These are phyloP conservation scores for Tulasnella sp. DNA, from an alignment of 768 basidiomycete genomes.

Conservation along the genomic window DNA sequence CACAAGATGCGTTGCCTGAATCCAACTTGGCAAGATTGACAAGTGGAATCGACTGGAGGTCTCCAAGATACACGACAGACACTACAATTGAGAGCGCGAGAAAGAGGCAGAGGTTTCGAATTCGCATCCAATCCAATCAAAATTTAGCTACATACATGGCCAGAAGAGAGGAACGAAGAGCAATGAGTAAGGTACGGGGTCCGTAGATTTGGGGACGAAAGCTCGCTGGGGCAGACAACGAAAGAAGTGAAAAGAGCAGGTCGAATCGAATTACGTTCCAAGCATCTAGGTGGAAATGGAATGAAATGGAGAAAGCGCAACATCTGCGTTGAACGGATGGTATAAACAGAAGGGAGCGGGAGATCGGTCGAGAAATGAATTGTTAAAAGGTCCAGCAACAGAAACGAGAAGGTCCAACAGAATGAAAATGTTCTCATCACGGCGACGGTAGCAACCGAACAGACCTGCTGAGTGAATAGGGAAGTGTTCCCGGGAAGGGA, in stretches of 20 bases:
- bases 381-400: neutral
- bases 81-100: too few relatives aligned
- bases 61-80: too few relatives aligned
- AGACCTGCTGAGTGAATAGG: neutral
- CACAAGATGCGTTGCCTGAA: too few relatives aligned
- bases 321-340: neutral
- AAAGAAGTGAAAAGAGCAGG: neutral
- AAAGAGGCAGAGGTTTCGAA: too few relatives aligned
- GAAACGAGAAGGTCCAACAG: too few relatives aligned
- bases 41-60: too few relatives aligned
- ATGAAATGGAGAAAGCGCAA: neutral
- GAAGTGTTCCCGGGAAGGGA: neutral
- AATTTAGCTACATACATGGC: neutral
- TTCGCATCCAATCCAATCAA: neutral
- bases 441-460: neutral
- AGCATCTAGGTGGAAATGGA: neutral
- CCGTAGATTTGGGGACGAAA: too few relatives aligned
- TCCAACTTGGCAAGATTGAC: too few relatives aligned
- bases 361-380: neutral
- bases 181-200: neutral
- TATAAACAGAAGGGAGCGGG: neutral
- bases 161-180: neutral
- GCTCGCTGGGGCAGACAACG: too few relatives aligned
- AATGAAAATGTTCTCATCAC: neutral
- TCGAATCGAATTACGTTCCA: neutral